Percentiles rank a stretch among this genome's conserved stretches.
phyloP scores from a whole-genome alignment of 169 alveolate species.

The Plasmodium sp. region DNA sequence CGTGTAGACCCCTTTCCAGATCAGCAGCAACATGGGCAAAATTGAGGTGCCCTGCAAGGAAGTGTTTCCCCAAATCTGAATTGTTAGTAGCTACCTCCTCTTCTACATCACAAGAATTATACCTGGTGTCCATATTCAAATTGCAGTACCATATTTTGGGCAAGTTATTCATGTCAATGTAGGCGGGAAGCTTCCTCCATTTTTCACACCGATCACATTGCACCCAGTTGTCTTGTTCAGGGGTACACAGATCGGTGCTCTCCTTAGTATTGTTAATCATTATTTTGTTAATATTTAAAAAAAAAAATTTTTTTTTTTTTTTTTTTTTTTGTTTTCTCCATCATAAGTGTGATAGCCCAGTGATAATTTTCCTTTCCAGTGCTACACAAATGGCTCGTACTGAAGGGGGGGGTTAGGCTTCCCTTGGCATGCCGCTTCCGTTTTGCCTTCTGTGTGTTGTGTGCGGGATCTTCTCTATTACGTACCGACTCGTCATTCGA shows the following conservation, averaged over 20 bases:
- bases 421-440: not conserved
- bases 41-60: not conserved
- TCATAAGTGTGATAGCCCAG: not conserved
- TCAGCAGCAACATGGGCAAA: not conserved
- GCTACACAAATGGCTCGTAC: not conserved
- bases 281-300: not conserved
- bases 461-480: not conserved
- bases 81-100: constrained; percentile 36
- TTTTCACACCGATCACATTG: constrained; percentile 73
- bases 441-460: not conserved
- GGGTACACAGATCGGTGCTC: constrained; percentile 28
- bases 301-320: not conserved
- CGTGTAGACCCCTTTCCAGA: not conserved
- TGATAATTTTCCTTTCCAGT: not conserved
- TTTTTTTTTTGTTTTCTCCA: not conserved
- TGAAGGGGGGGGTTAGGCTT: not conserved
- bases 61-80: not conserved
- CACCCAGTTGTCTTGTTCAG: constrained; percentile 70
- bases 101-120: constrained; percentile 68
- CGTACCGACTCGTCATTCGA: constrained; percentile 9
- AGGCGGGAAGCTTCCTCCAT: constrained; percentile 65
- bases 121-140: constrained; percentile 21
- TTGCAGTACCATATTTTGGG: constrained; percentile 68
- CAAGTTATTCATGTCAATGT: constrained; percentile 33
- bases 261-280: not conserved